Conservation (phyloP, 176 grass and related monocot species). For the Aegilops tauschii region DNA sequence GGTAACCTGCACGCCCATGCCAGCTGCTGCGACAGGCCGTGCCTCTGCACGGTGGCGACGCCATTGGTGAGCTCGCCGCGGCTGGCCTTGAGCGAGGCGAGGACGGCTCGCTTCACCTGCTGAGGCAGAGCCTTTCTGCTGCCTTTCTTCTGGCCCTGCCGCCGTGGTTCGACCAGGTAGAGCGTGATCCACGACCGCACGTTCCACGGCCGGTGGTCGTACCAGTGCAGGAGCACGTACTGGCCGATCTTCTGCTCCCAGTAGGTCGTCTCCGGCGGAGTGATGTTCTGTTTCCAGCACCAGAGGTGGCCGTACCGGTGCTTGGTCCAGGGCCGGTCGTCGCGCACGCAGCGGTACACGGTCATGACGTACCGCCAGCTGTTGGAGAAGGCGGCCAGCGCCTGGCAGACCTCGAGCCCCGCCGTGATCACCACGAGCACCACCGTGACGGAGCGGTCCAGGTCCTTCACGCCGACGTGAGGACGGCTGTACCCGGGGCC, state of each 20-base stretch:
- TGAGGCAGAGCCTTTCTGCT: conserved; percentile 12
- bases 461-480: conserved; percentile 26
- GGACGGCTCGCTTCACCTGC: conserved; percentile 34
- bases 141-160: conserved; percentile 36
- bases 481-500: conserved; percentile 32
- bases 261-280: conserved; percentile 32
- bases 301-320: conserved; percentile 15
- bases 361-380: conserved; percentile 44
- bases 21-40: conserved; percentile 7
- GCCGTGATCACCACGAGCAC: conserved; percentile 38
- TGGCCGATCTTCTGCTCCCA: conserved; percentile 45
- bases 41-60: background rate
- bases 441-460: conserved; percentile 49
- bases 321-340: background rate
- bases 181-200: conserved; percentile 37
- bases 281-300: conserved; percentile 30
- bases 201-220: conserved; percentile 31
- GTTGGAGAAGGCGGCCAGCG: conserved; percentile 42
- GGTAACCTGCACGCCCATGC: conserved; percentile 33
- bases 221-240: conserved; percentile 44
- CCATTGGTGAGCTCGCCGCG: background rate
- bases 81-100: conserved; percentile 20
- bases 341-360: conserved; percentile 42
- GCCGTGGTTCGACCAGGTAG: conserved; percentile 36
- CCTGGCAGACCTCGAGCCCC: conserved; percentile 37